Base-by-base conservation (phyloP, 495 filamentous ascomycete species). In the Penicillium canariense region DNA sequence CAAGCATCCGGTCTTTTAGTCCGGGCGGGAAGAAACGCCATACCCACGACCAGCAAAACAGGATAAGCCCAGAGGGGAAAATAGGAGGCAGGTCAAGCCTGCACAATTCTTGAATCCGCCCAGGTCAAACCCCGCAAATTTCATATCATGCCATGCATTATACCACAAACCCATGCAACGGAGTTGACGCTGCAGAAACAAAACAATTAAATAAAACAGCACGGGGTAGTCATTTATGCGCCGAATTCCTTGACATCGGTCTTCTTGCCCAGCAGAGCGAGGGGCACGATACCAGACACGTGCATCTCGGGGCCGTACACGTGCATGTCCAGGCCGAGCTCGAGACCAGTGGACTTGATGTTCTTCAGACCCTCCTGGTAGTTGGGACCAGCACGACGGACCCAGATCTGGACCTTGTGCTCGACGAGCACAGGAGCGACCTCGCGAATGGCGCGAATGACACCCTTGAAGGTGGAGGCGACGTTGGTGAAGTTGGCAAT, bases 401-500 rank as follows among this genome's bases (percentile, higher is more conserved):
- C 91, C 95, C 95, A 99, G 81, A 99, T 97, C 74, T 96, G 88
- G 54, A 94, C 91, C 65, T 95, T 95, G 87, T 99, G 94, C 83
- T 97, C 95, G 71, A 84, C 84, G 53, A 99, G 82, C 31, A 85
- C 75, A 45, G 86, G 85, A 48, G 91, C 84, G 55, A 94, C 90
- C 76, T 97, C 94, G 51, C 95, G 87, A 52, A 99, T 86, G 32
- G 94, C 94, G 54, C 91, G 88, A 75, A 99, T 99, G 70, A 99
- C 92, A 79, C 94, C 94, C 82, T 99, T 99, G 87, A 99, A 99
- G 45, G 94, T 99, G 59, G 86, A 91, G 46, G 95, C 94, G 42
- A 99, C 83, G 68, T 86, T 89, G 76, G 94, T 99, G 81, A 99
- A 99, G 87, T 99, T 99, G 80, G 94, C 94, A 84, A 99, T 99